A percentile compares a stretch with the other conserved stretches of the same genome.
Evolutionary conservation across 176 grass and related monocot genomes (phyloP).

Genomic region (Avena sativa): DNA sequence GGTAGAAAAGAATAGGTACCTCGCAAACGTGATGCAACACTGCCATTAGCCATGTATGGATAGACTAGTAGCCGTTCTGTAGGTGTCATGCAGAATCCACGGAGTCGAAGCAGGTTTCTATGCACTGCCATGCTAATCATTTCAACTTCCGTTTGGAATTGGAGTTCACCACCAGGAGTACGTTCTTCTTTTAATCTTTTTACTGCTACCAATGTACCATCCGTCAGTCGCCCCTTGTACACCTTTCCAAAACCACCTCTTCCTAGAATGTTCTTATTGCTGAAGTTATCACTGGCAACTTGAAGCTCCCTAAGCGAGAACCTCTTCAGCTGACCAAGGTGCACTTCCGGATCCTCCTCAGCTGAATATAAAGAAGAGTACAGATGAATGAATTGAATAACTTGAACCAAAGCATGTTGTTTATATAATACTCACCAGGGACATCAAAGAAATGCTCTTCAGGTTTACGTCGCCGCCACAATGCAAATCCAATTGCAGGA

Average conservation of each 20-base stretch:
- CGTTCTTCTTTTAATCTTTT: slow-evolving; percentile 83
- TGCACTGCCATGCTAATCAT: slow-evolving; percentile 92
- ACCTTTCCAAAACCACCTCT: slow-evolving; percentile 96
- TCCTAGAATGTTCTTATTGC: slow-evolving; percentile 79
- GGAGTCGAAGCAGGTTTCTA: slow-evolving; percentile 70
- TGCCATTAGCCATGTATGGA: slow-evolving; percentile 81
- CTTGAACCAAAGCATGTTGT: slow-evolving; percentile 10
- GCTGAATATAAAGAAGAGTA: slow-evolving; percentile 55
- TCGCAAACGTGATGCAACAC: slow-evolving; percentile 81
- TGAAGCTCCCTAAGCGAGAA: slow-evolving; percentile 85
- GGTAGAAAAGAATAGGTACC: slow-evolving; percentile 36
- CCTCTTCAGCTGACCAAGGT: slow-evolving; percentile 88
- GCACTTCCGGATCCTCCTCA: slow-evolving; percentile 94
- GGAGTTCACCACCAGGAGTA: slow-evolving; percentile 71
- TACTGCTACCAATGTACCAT: slow-evolving; percentile 78
- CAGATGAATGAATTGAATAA: slow-evolving; percentile 46
- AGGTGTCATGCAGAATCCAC: slow-evolving; percentile 91
- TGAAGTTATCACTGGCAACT: slow-evolving; percentile 88
- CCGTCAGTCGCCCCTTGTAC: slow-evolving; percentile 74
- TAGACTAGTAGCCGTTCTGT: slow-evolving; percentile 79
- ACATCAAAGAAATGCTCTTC: slow-evolving; percentile 90
- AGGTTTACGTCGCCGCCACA: slow-evolving; percentile 74
- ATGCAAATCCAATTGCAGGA: slow-evolving; percentile 74
- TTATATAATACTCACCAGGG: slow-evolving; percentile 58
- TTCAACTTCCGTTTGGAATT: slow-evolving; percentile 87